Percentiles rank a stretch among this genome's conserved stretches.
Evolutionary conservation across 192 early-diverging fungal genomes (phyloP).

Genomic region (Pilobolus umbonatus): DNA sequence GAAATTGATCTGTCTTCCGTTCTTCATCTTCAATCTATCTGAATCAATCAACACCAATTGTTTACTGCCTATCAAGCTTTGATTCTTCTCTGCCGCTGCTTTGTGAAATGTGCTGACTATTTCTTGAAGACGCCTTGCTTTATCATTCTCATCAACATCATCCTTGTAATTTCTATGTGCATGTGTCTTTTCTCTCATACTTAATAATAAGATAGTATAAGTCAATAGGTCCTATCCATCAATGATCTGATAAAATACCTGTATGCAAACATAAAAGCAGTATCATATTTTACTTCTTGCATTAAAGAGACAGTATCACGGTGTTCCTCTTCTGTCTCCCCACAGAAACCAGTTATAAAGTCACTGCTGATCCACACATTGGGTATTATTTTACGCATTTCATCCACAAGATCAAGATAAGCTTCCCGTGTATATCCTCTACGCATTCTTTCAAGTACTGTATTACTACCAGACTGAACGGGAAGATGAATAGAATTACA

Average conservation of each 20-base stretch:
- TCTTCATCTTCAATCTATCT: constrained; percentile 38
- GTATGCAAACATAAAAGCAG: constrained; percentile 79
- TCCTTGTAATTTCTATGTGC: constrained; percentile 63
- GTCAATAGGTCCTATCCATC: not conserved
- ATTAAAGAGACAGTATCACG: constrained; percentile 63
- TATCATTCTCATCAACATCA: constrained; percentile 61
- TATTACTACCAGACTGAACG: constrained; percentile 64
- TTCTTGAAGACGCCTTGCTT: constrained; percentile 56
- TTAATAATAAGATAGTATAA: constrained; percentile 2
- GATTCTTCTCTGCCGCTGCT: constrained; percentile 47
- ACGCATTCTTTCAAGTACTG: constrained; percentile 65
- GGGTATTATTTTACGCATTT: constrained; percentile 63
- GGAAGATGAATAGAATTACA: constrained; percentile 73
- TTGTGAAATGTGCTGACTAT: constrained; percentile 63
- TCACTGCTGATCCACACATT: constrained; percentile 71
- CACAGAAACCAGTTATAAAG: constrained; percentile 74
- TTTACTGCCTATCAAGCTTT: constrained; percentile 41
- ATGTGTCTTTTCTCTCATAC: constrained; percentile 70
- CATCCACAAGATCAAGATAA: constrained; percentile 59
- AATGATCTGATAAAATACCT: too few relatives aligned
- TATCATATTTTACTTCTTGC: constrained; percentile 63
- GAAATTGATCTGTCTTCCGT: constrained; percentile 32
- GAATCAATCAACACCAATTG: constrained; percentile 54
- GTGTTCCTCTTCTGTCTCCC: constrained; percentile 71
- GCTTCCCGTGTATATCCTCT: constrained; percentile 71